Conservation (phyloP, 2,329 filamentous ascomycete species). For the Oidium heveae region DNA sequence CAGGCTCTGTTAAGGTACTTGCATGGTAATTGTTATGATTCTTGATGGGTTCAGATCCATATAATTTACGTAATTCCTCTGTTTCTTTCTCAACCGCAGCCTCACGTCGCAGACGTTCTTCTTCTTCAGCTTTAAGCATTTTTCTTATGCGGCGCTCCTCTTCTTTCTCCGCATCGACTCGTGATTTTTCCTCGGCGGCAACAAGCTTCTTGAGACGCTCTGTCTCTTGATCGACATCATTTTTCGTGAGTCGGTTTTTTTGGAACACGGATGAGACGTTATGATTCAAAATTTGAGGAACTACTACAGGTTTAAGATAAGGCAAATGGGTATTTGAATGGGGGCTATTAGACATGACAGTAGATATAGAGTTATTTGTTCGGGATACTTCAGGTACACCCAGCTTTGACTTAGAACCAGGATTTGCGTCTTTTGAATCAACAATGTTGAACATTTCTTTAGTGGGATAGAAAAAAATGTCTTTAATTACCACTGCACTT, state of each 20-base stretch:
- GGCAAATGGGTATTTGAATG: conserved; percentile 1
- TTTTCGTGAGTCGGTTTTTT: conserved; percentile 14
- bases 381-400: conserved; percentile 9
- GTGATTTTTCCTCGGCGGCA: conserved; percentile 19
- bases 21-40: too few relatives aligned
- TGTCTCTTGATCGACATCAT: conserved; percentile 48
- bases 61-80: conserved; percentile 45
- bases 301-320: conserved; percentile 2
- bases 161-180: conserved; percentile 28
- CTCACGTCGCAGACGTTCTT: conserved; percentile 28
- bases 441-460: conserved; percentile 58
- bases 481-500: conserved; percentile 36
- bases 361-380: conserved; percentile 4
- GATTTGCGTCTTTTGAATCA: conserved; percentile 13
- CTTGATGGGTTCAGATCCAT: conserved; percentile 20
- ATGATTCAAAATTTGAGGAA: conserved; percentile 8
- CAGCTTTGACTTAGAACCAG: conserved; percentile 9
- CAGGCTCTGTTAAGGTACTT: too few relatives aligned
- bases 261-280: conserved; percentile 5
- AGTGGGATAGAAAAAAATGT: conserved; percentile 37
- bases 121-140: conserved; percentile 41
- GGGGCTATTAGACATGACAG: conserved; percentile 11
- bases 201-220: conserved; percentile 37
- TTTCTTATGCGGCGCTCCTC: conserved; percentile 32
- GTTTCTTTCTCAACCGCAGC: conserved; percentile 55